Conservation (phyloP, 2,329 filamentous ascomycete species). For the Neodidymelliopsis sp. region DNA sequence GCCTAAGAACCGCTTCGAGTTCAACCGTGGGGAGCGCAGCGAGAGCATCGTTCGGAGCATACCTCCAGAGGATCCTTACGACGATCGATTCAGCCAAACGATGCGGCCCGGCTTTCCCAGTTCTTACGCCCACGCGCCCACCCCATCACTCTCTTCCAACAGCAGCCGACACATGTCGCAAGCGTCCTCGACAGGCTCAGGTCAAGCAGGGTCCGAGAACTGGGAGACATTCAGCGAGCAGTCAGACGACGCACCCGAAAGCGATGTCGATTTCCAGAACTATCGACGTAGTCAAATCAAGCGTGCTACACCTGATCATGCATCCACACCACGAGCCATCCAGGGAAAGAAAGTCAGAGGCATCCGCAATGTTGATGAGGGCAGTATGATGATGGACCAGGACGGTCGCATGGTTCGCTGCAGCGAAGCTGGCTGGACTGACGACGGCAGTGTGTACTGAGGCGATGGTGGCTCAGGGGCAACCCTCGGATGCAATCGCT, state of each 20-base stretch:
- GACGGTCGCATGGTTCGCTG: slow-evolving; percentile 55
- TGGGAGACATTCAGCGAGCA: slow-evolving; percentile 96
- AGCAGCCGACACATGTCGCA: slow-evolving; percentile 66
- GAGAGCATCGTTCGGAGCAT: slow-evolving; percentile 67
- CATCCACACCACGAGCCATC: slow-evolving; percentile 40
- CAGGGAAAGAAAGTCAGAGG: slow-evolving; percentile 50
- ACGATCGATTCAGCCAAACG: slow-evolving; percentile 53
- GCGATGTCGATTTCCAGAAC: slow-evolving; percentile 81
- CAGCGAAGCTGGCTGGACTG: slow-evolving; percentile 63
- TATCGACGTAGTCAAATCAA: slow-evolving; percentile 75
- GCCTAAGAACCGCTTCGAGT: slow-evolving; percentile 53
- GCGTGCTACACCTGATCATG: slow-evolving; percentile 58
- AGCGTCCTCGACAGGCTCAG: slow-evolving; percentile 62
- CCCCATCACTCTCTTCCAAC: slow-evolving; percentile 35
- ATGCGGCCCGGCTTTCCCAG: slow-evolving; percentile 37
- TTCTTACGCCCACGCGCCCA: slow-evolving; percentile 31
- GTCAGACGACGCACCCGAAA: slow-evolving; percentile 69
- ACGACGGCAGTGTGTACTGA: slow-evolving; percentile 53
- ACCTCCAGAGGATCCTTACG: slow-evolving; percentile 83
- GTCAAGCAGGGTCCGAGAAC: slow-evolving; percentile 85
- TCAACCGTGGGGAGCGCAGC: slow-evolving; percentile 57
- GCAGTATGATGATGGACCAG: slow-evolving; percentile 50
- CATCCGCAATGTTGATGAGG: slow-evolving; percentile 56
- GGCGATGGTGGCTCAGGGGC: background rate
- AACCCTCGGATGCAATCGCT: background rate